phyloP scores from a whole-genome alignment of 345 rosid species.

The Cochlearia excelsa region DNA sequence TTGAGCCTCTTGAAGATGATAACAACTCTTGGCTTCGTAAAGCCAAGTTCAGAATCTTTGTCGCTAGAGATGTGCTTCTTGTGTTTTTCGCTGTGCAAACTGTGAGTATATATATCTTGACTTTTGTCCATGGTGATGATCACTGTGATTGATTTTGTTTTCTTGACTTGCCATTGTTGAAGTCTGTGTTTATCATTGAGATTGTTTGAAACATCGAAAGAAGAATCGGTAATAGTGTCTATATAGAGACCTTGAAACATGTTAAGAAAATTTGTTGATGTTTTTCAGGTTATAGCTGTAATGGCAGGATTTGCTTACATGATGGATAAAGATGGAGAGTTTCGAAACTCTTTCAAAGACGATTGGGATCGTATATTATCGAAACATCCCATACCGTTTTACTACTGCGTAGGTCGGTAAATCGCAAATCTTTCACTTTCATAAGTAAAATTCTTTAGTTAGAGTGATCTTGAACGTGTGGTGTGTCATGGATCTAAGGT shows the following conservation, averaged over 20 bases:
- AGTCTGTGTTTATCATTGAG: neutral
- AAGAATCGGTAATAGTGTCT: slow-evolving; percentile 11
- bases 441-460: neutral
- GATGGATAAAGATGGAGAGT: slow-evolving; percentile 92
- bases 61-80: slow-evolving; percentile 85
- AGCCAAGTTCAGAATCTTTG: slow-evolving; percentile 86
- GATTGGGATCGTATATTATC: slow-evolving; percentile 92
- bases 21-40: slow-evolving; percentile 76
- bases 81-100: slow-evolving; percentile 88
- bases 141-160: slow-evolving; percentile 21
- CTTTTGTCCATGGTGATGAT: slow-evolving; percentile 1
- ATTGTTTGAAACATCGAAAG: neutral
- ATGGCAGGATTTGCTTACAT: slow-evolving; percentile 80
- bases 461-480: neutral
- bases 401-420: slow-evolving; percentile 94
- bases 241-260: no score
- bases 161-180: slow-evolving; percentile 16
- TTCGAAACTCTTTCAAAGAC: slow-evolving; percentile 86
- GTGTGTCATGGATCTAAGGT: slow-evolving; percentile 42
- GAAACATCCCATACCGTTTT: slow-evolving; percentile 91
- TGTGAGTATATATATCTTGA: slow-evolving; percentile 40
- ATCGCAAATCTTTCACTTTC: neutral
- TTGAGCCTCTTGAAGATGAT: slow-evolving; percentile 71
- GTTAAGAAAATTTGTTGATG: no score
- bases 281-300: slow-evolving; percentile 55